Evolutionary conservation across 768 basidiomycete genomes (phyloP), one percentile per base, ranked within the genome.

Genomic region (Suillus sp.): DNA sequence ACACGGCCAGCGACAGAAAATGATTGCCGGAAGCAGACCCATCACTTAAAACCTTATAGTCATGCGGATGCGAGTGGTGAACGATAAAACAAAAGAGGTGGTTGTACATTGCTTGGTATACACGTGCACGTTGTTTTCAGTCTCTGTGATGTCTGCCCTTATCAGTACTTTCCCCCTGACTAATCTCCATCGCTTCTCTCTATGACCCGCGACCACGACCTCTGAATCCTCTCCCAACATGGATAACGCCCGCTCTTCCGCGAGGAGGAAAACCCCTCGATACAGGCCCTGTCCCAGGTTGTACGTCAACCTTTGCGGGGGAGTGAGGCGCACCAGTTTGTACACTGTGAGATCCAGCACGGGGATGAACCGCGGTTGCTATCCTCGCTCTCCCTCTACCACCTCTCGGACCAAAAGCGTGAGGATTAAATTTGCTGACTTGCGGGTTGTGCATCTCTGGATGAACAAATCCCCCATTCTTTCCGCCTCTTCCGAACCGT

Each of bases 401-500:
- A 50, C 66, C 59, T 34, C 75, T 71, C 5, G 70, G 43, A 32
- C 75, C 74, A 56, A 75, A 76, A 8, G 59, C 10, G 25, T 30
- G 34, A 20, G 59, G 57, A 45, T 62, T 75, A 0, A 70, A 67
- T 40, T 66, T 68, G 42, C 11, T 22, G 16, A 76, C 75, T 55
- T 76, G 74, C 1, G 74, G 75, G 27, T 76, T 75, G 45, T 75
- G 74, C 43, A 69, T 32, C 60, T 74, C 73, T 9, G 73, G 72
- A 56, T 78, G 74, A 40, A 71, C 78, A 65, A 88, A 84, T 8
- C 84, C 87, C 32, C 82, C 83, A 25, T 72, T 76, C 66, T 81
- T 84, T 4, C 86, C 87, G 0, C 92, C 92, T 43, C 90, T 81
- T 30, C 91, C 91, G 64, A 93, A 93, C 14, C 87, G 83, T 47